Conservation (phyloP, 2,329 filamentous ascomycete species). For the Dactylonectria macrodidyma region DNA sequence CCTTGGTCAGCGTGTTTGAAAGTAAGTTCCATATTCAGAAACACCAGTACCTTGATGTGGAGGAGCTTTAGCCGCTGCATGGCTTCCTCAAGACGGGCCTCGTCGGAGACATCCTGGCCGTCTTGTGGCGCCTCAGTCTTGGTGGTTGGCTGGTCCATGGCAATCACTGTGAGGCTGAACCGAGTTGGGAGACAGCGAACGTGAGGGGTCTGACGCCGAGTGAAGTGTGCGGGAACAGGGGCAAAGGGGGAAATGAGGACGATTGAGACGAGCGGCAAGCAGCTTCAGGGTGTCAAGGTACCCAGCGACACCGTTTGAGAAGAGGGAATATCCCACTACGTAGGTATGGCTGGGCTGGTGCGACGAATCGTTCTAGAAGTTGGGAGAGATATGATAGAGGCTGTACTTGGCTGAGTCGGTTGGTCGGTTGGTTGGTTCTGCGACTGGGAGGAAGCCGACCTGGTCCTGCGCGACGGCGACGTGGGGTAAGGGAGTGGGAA, state of each 20-base stretch:
- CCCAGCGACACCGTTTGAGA: slow-evolving; percentile 31
- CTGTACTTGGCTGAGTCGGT: slow-evolving; percentile 28
- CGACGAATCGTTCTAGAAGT: slow-evolving; percentile 44
- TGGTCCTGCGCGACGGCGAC: slow-evolving; percentile 37
- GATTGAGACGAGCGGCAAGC: slow-evolving; percentile 12
- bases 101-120: slow-evolving; percentile 58
- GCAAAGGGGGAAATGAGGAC: slow-evolving; percentile 14
- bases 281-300: slow-evolving; percentile 25
- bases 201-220: background rate
- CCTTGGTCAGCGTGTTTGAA: slow-evolving; percentile 37
- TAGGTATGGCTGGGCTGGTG: slow-evolving; percentile 15
- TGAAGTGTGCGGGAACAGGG: background rate
- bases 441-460: background rate
- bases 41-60: slow-evolving; percentile 65
- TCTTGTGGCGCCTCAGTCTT: slow-evolving; percentile 40
- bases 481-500: slow-evolving; percentile 39
- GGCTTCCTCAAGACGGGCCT: slow-evolving; percentile 64
- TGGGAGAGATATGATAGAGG: slow-evolving; percentile 17
- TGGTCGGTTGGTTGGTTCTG: background rate
- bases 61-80: slow-evolving; percentile 67
- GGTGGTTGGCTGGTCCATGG: slow-evolving; percentile 42
- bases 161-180: slow-evolving; percentile 16
- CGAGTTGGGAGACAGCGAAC: slow-evolving; percentile 5
- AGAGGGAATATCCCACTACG: slow-evolving; percentile 7
- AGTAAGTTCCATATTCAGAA: slow-evolving; percentile 24